Base-by-base conservation (phyloP, 177 flowering plant genomes). In the Vitis hybrid region DNA sequence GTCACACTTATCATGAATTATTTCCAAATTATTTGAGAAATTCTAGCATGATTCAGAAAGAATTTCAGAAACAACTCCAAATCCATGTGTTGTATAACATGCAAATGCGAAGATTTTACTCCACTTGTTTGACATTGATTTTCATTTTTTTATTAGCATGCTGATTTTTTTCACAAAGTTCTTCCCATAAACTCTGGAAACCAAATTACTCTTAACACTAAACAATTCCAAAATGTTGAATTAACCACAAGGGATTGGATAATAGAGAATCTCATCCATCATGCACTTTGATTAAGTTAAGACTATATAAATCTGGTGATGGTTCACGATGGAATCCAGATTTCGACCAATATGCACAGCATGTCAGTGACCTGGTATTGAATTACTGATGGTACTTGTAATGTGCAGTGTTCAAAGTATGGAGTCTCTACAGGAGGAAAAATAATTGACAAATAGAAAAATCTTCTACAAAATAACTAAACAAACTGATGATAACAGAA, bases 401-500 rank as follows among this genome's bases (percentile, higher is more conserved):
- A 38, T 7, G 47, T 38, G 47, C 47, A 38, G 47, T 38, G 9
- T 38, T 38, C 47, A 38, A 38, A 38, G 47, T 38, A 38, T 38
- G 47, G 47, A 38, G 47, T 38, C 47, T 38, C 47, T 4, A 38
- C 47, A 38, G 47, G 2, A 38, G 47, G 9, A 38, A 38, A 5
- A 38, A 38, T 38, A 38, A 38, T 38, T 33, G 18, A 19, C n/a
- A 7, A 10, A 33, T 15, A 31, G 38, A 62, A 33, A 15, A 17
- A 15, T 62, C 38, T 33, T 28, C 19, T 33, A 47, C 7, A 38
- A 38, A 62, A 62, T 62, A 19, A 24, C 50, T 19, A 62, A 17
- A 18, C 49, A 64, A 64, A n/a, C n/a, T 64, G 55, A 47, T 49
- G 47, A 38, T 38, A 38, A 38, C 9, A 67, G 73, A 74, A 92